Conservation (phyloP, 257 asterid species). For the Rauvolfia tetraphylla region DNA sequence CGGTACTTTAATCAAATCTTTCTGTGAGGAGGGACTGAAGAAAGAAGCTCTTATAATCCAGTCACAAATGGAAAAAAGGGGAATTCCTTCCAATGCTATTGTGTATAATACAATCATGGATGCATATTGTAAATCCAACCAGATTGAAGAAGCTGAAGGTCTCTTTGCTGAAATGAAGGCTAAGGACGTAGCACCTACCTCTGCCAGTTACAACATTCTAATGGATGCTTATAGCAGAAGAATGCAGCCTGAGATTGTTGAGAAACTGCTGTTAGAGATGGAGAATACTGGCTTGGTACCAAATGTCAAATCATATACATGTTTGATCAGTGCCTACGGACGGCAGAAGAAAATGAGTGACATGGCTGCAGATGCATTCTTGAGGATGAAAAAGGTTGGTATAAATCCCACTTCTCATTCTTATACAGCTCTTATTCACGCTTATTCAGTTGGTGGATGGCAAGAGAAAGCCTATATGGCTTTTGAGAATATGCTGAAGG, state of each 20-base stretch:
- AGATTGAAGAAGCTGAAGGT: slow-evolving; percentile 85
- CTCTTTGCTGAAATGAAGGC: slow-evolving; percentile 80
- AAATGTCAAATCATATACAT: slow-evolving; percentile 77
- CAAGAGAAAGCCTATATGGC: slow-evolving; percentile 76
- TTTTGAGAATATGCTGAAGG: slow-evolving; percentile 69
- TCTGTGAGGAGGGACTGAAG: slow-evolving; percentile 86
- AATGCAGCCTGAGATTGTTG: slow-evolving; percentile 79
- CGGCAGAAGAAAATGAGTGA: slow-evolving; percentile 77
- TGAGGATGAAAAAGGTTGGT: slow-evolving; percentile 76
- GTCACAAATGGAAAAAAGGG: slow-evolving; percentile 75
- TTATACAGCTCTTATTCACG: slow-evolving; percentile 88
- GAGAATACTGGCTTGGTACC: slow-evolving; percentile 61
- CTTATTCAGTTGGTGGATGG: slow-evolving; percentile 70
- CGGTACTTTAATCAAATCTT: slow-evolving; percentile 82
- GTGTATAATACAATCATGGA: slow-evolving; percentile 83
- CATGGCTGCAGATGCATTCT: slow-evolving; percentile 82
- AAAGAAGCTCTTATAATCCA: slow-evolving; percentile 85
- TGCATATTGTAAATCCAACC: slow-evolving; percentile 69
- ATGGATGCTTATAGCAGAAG: slow-evolving; percentile 92
- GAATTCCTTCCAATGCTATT: slow-evolving; percentile 66
- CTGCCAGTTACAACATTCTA: slow-evolving; percentile 67
- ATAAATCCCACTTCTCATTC: slow-evolving; percentile 83
- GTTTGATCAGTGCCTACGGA: slow-evolving; percentile 89
- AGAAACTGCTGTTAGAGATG: slow-evolving; percentile 75
- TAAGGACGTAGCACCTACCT: slow-evolving; percentile 60